Evolutionary conservation across 140 eudicot species (phyloP).

Genomic region (Senecio squalidus): DNA sequence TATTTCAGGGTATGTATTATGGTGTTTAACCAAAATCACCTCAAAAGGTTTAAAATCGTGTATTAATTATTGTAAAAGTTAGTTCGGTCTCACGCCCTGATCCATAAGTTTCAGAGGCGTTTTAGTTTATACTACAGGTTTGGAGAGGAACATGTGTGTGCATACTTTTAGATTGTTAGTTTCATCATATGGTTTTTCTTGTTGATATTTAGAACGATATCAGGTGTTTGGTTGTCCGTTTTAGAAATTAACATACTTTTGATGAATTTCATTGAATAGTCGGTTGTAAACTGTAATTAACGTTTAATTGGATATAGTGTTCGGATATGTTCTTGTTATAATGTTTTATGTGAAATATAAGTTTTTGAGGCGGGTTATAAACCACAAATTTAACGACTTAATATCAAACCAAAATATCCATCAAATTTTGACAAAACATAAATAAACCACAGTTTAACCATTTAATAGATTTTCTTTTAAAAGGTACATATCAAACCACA

Average conservation of each 20-base stretch:
- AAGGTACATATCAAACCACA: background rate
- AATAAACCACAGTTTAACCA: slow-evolving; percentile 1
- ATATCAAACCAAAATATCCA: background rate
- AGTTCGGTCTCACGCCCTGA: slow-evolving; percentile 21
- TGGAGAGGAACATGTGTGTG: background rate
- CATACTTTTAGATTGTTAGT: slow-evolving; percentile 2
- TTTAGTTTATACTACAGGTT: slow-evolving; percentile 6
- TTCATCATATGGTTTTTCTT: background rate
- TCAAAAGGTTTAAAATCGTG: slow-evolving; percentile 27
- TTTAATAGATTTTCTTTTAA: background rate
- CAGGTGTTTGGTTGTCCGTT: background rate
- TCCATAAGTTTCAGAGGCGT: slow-evolving; percentile 11
- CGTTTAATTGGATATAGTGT: too few relatives aligned
- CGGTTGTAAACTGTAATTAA: too few relatives aligned
- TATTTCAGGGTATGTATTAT: background rate
- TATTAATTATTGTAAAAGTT: slow-evolving; percentile 38
- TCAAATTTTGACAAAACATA: background rate
- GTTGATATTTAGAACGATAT: background rate
- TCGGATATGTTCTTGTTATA: too few relatives aligned
- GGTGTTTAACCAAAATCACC: slow-evolving; percentile 4
- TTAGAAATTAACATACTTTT: background rate
- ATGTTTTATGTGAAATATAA: too few relatives aligned
- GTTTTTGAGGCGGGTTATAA: too few relatives aligned
- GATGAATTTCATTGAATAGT: background rate
- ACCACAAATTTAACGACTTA: too few relatives aligned